These are phyloP conservation scores for Pseudonitzschia delicatissima DNA, from an alignment of 108 stramenopile species.

Conservation along the genomic window DNA sequence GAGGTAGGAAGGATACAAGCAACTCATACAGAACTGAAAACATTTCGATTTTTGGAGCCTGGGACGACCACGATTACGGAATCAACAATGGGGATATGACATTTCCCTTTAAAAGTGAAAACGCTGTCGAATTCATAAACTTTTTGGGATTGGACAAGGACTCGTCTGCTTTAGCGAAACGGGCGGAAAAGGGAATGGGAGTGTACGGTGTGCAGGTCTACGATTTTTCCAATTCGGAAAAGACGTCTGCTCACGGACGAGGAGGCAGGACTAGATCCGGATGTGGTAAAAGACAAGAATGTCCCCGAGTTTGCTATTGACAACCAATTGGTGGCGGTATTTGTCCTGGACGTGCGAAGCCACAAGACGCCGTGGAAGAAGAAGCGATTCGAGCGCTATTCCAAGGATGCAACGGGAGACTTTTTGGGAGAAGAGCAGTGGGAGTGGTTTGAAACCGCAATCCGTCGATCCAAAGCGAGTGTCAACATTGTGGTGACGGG, in stretches of 20 bases:
- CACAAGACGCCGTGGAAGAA: slow-evolving; percentile 77
- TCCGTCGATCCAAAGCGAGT: slow-evolving; percentile 61
- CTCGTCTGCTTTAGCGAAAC: slow-evolving; percentile 40
- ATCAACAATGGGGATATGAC: slow-evolving; percentile 72
- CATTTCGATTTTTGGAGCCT: slow-evolving; percentile 61
- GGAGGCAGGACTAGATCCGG: slow-evolving; percentile 75
- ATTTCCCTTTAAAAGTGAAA: slow-evolving; percentile 44
- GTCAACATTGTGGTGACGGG: slow-evolving; percentile 78
- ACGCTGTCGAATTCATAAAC: slow-evolving; percentile 53
- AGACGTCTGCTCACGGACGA: slow-evolving; percentile 44
- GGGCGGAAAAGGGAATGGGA: slow-evolving; percentile 52
- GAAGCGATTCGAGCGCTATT: slow-evolving; percentile 5
- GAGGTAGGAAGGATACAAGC: slow-evolving; percentile 46
- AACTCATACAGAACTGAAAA: slow-evolving; percentile 39
- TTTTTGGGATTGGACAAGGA: slow-evolving; percentile 49
- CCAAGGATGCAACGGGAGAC: slow-evolving; percentile 44
- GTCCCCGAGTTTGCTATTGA: background rate
- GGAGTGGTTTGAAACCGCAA: slow-evolving; percentile 74
- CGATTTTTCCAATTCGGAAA: slow-evolving; percentile 49
- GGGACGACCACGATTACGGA: slow-evolving; percentile 89
- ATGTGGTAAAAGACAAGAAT: slow-evolving; percentile 30
- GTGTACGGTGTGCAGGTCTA: slow-evolving; percentile 84
- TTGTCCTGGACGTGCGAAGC: slow-evolving; percentile 67
- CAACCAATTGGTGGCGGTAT: slow-evolving; percentile 63
- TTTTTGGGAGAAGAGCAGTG: slow-evolving; percentile 82